Evolutionary conservation across 108 stramenopile species (phyloP).

Genomic region (Aureococcus anophagefferens): DNA sequence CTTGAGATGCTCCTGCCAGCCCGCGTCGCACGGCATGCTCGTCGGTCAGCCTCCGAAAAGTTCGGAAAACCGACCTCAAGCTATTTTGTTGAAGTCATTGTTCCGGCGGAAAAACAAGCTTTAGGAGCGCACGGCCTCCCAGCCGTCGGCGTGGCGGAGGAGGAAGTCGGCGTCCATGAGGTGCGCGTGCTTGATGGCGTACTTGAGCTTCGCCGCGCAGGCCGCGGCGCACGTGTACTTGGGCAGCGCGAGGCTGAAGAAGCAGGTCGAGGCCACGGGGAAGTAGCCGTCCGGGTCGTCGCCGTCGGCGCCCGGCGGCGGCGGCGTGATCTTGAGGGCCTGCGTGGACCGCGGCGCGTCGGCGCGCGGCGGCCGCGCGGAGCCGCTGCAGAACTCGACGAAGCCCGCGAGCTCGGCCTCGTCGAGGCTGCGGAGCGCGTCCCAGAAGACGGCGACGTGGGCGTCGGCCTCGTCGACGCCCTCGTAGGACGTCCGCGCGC

Average conservation of each 20-base stretch:
- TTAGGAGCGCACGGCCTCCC: constrained; percentile 11
- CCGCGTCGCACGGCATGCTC: too few species aligned
- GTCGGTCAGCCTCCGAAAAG: too few species aligned
- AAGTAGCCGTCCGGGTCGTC: constrained; percentile 64
- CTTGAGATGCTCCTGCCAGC: too few species aligned
- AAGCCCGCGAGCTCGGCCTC: too few species aligned
- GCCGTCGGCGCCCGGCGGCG: constrained; percentile 13
- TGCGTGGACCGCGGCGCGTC: too few species aligned
- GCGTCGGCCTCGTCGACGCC: constrained; percentile 51
- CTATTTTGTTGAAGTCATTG: too few species aligned
- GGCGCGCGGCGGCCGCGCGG: too few species aligned
- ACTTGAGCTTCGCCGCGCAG: constrained; percentile 70
- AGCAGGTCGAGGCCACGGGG: constrained; percentile 91
- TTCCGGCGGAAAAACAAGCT: too few species aligned
- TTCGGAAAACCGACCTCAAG: too few species aligned
- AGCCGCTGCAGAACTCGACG: too few species aligned
- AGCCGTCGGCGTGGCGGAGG: constrained; percentile 34
- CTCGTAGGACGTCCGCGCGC: constrained; percentile 82
- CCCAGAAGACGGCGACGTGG: constrained; percentile 81
- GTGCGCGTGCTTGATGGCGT: constrained; percentile 85
- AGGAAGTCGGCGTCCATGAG: constrained; percentile 96
- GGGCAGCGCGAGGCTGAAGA: constrained; percentile 86
- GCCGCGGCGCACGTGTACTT: constrained; percentile 67
- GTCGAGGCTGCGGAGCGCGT: constrained; percentile 47
- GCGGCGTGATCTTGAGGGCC: too few species aligned